phyloP scores from a whole-genome alignment of 805 yeast species.

The Schwanniomyces sp. region DNA sequence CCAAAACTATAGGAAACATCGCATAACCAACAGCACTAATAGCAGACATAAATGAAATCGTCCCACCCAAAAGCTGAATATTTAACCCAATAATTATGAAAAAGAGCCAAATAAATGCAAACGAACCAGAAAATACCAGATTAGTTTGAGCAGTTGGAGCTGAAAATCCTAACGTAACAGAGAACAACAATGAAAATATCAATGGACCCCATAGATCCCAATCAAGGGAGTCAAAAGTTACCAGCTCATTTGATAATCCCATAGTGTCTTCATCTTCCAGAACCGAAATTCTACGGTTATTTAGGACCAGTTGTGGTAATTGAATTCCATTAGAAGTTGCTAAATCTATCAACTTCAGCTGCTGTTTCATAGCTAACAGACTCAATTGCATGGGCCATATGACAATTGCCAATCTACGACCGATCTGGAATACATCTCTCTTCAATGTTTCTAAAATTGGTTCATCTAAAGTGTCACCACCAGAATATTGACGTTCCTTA shows the following conservation, averaged over 20 bases:
- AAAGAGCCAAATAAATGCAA: conserved; percentile 63
- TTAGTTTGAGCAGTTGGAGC: conserved; percentile 47
- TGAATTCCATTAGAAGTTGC: conserved; percentile 36
- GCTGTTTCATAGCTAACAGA: conserved; percentile 35
- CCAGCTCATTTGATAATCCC: conserved; percentile 19
- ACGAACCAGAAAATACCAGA: conserved; percentile 61
- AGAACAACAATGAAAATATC: conserved; percentile 55
- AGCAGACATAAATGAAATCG: conserved; percentile 66
- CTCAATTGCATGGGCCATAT: conserved; percentile 45
- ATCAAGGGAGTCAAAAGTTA: conserved; percentile 30
- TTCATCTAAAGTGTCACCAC: conserved; percentile 74
- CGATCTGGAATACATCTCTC: conserved; percentile 37
- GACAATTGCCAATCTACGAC: conserved; percentile 35
- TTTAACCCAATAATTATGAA: conserved; percentile 61
- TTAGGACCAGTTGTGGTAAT: conserved; percentile 32
- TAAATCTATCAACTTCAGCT: conserved; percentile 28
- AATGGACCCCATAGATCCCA: conserved; percentile 78
- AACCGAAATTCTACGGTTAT: conserved; percentile 26
- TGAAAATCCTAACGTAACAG: conserved; percentile 52
- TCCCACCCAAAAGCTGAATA: conserved; percentile 61
- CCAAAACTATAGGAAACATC: conserved; percentile 61
- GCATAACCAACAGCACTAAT: conserved; percentile 71
- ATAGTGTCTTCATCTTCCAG: conserved; percentile 31
- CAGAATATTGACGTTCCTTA: conserved; percentile 54
- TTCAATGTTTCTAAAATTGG: conserved; percentile 58